Base-by-base conservation (phyloP, 257 asterid species). In the Rubia yunnanensis region DNA sequence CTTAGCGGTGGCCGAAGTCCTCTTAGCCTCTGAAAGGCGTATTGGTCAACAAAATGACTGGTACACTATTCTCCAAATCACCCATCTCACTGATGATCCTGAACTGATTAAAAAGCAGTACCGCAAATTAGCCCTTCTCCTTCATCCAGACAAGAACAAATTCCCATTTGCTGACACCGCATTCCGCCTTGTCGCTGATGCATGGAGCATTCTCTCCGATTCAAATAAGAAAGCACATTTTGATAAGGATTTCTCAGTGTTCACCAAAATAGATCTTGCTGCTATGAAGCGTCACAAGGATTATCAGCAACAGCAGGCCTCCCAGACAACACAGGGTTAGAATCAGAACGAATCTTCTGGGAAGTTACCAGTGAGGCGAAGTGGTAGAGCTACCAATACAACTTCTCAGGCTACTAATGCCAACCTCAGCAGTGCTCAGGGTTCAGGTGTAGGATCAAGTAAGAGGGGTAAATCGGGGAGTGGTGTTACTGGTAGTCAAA, bases 181-280 rank as follows among this genome's bases (percentile, higher is more conserved):
- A 50, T 92, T 92, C 66, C 86, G 85, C 24, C 95, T 92, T 23
- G 98, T 88, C 4, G 85, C 92, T 60, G 96, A 92, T 60, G 87
- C 98, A 0, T 92, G 95, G 96, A 88, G 80, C n/a, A 88, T 82
- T 49, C 79, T 88, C 4, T 85, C 95, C 10, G 95, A 91, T 81
- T 85, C 95, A 3, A 75, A 39, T 1, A 81, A 81, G 72, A 91
- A 91, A 72, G 34, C 84, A 0, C 61, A 38, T 41, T 86, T 59
- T 66, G 98, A 91, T 56, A 66, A 48, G 30, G 91, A 91, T 61
- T 66, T 81, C 9, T 60, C 89, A 6, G 71, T 82, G 3, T 85
- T 77, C 76, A 23, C 83, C 2, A 79, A 68, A 23, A 87, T 91
- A 17, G 95, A 88, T 85, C 81, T 86, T 69, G 76, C 57, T 31